These are phyloP conservation scores for Pseudogymnoascus sp. DNA, from an alignment of 2,329 filamentous ascomycete species.

Conservation along the genomic window DNA sequence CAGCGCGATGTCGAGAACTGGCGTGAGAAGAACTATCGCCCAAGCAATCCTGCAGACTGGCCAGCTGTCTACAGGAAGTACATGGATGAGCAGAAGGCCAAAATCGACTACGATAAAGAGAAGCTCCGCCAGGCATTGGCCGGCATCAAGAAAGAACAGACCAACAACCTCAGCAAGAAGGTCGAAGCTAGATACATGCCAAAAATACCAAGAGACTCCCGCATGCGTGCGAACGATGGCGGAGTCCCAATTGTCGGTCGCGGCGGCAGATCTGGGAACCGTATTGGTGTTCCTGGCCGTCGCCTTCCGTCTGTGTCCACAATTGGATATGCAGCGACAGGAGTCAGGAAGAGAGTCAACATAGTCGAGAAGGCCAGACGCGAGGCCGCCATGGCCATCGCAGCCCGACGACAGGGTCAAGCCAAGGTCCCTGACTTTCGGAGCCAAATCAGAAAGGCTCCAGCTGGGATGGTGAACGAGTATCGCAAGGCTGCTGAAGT, in stretches of 20 bases:
- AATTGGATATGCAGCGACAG: not conserved
- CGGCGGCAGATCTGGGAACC: conserved; percentile 32
- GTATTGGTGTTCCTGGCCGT: not conserved
- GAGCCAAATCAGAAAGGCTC: conserved; percentile 39
- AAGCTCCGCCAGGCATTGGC: conserved; percentile 44
- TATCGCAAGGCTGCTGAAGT: conserved; percentile 36
- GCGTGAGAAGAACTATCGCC: conserved; percentile 53
- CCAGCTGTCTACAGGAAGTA: conserved; percentile 68
- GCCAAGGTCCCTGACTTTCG: not conserved
- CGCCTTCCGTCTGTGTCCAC: not conserved
- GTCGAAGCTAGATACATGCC: conserved; percentile 43
- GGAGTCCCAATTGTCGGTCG: conserved; percentile 23
- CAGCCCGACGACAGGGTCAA: conserved; percentile 13
- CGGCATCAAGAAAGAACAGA: conserved; percentile 48
- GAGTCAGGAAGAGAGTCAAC: not conserved
- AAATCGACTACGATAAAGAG: conserved; percentile 48
- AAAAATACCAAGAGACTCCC: conserved; percentile 31
- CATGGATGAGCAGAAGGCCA: conserved; percentile 46
- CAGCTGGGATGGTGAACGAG: conserved; percentile 45
- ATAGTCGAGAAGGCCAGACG: conserved; percentile 48
- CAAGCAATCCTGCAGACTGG: conserved; percentile 63
- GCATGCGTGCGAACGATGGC: conserved; percentile 28
- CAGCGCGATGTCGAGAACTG: conserved; percentile 61
- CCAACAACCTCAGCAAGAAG: conserved; percentile 48
- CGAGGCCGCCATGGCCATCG: conserved; percentile 34